A percentile compares a stretch with the other conserved stretches of the same genome.
Conservation (phyloP, 768 basidiomycete genomes). For the Mycena capillaripes region DNA sequence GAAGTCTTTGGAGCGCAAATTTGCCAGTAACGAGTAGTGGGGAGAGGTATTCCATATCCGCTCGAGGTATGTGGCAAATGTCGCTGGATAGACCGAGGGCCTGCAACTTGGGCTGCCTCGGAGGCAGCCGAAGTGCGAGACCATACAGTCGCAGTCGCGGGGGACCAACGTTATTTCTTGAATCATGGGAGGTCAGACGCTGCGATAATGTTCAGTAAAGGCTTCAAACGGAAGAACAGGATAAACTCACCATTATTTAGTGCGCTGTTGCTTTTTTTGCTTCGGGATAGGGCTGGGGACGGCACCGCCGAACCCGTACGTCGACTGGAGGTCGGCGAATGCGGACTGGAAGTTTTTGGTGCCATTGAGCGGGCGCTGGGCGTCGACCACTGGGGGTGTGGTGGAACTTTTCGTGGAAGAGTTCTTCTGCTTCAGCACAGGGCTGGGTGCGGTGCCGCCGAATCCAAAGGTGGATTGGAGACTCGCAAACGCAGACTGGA, state of each 20-base stretch:
- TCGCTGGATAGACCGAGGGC: no score
- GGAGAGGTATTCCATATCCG: not conserved
- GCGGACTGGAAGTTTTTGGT: conserved; percentile 15
- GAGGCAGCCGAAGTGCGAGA: no score
- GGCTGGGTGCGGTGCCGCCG: conserved; percentile 1
- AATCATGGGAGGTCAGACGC: not conserved
- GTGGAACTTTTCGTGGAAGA: not conserved
- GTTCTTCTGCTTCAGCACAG: conserved; percentile 3
- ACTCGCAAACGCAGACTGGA: conserved; percentile 22
- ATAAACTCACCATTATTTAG: no score
- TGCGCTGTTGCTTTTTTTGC: not conserved
- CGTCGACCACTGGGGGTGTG: not conserved
- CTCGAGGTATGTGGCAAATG: no score
- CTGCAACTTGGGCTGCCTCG: no score
- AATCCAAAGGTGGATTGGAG: conserved; percentile 35
- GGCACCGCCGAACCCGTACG: conserved; percentile 15
- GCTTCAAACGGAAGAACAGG: no score
- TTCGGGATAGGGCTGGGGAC: conserved; percentile 15
- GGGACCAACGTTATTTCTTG: not conserved
- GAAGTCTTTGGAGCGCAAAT: no score
- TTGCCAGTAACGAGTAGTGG: not conserved
- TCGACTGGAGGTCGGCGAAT: conserved; percentile 20
- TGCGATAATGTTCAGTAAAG: no score
- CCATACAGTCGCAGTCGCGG: no score
- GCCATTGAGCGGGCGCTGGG: not conserved